Conservation (phyloP, 768 basidiomycete genomes). For the Trametes villosa region DNA sequence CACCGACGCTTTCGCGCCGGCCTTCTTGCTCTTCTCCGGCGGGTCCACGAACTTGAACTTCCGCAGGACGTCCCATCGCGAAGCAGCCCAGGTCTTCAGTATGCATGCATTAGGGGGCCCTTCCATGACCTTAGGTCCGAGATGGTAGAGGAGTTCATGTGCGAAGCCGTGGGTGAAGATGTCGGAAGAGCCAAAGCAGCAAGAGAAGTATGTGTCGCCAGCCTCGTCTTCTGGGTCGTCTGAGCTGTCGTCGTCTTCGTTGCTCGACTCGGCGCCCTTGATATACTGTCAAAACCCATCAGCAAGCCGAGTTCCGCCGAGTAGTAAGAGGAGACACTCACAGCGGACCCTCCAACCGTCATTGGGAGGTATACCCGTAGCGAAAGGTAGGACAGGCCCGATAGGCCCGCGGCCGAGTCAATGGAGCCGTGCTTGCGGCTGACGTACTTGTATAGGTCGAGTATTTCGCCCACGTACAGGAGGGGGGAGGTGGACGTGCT, state of each 20-base stretch:
- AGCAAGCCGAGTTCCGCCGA: too few relatives aligned
- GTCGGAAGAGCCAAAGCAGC: neutral
- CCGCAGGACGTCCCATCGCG: too few relatives aligned
- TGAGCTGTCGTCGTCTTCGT: too few relatives aligned
- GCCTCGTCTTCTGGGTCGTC: neutral
- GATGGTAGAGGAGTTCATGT: neutral
- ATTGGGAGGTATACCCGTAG: neutral
- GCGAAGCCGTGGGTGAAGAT: neutral
- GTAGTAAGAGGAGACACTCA: too few relatives aligned
- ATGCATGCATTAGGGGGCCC: neutral
- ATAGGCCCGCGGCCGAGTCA: neutral
- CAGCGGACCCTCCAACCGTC: neutral
- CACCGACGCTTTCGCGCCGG: too few relatives aligned
- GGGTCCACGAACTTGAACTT: too few relatives aligned
- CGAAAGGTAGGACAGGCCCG: neutral
- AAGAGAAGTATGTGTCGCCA: neutral
- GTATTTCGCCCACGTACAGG: neutral
- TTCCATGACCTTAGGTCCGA: neutral
- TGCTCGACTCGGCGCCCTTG: too few relatives aligned
- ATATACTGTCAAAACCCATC: too few relatives aligned
- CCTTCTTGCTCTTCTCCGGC: too few relatives aligned
- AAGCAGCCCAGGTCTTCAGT: too few relatives aligned
- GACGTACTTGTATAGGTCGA: slow-evolving; percentile 1
- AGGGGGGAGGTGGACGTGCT: neutral
- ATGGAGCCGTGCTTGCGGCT: neutral